Base-by-base conservation (phyloP, 2,329 filamentous ascomycete species). In the Ceratocystis huliohia region DNA sequence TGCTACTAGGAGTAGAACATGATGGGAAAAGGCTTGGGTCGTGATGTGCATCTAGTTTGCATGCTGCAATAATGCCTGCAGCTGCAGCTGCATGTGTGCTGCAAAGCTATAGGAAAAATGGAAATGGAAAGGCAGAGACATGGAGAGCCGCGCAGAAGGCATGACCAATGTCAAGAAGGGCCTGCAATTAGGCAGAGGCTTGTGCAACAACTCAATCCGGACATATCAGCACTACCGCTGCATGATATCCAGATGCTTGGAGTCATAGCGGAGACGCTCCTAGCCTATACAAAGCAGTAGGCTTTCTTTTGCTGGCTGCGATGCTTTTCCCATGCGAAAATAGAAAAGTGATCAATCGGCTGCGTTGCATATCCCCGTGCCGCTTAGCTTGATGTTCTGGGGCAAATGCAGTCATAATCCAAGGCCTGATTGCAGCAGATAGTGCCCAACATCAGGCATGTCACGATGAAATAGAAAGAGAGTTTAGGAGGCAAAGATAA, bases 381-480 rank as follows among this genome's bases (percentile, higher is more conserved):
- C 61, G 37, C 44, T 62, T 62, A 62, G 61, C 61, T 62, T 17
- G 28, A 30, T 59, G 28, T 59, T 59, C 56, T 59, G 56, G 28
- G 28, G 56, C 56, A 59, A 25, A 59, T 37, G 28, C 28, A 59
- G 56, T 59, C 56, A 59, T 59, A n/a, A 6, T 59, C 28, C 28
- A 46, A 50, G 56, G 64, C 64, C 64, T 37, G 64, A 66, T 41
- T 57, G 41, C 33, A 44, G 56, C 57, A 62, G 57, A 57, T 45
- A 66, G 30, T 62, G 64, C 64, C 64, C 44, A 66, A 66, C 33
- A 48, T 33, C 56, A 46, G 10, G 4, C 1, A 37, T 33, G 5
- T 59, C 28, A n/a, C 28, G 28, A 59, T 59, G 13, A 17, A 33
- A 30, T 33, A 15, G n/a, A 20, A 33, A n/a, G 8, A 6, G 28